Base-by-base conservation (phyloP, 768 basidiomycete species). In the Pleurotus pulmonarius region DNA sequence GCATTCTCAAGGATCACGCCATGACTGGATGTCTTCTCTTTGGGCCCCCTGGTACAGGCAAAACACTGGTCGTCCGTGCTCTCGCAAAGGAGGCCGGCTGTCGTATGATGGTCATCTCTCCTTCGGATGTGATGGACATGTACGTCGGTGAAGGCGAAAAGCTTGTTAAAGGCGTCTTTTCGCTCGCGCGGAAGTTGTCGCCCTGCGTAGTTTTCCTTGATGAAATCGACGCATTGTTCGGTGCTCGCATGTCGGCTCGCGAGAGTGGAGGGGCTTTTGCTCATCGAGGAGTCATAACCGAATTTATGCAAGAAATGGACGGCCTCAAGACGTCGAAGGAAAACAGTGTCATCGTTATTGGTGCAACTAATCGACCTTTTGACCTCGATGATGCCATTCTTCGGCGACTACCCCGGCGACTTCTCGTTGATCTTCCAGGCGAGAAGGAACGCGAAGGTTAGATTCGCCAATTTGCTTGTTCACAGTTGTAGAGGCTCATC, bases 251-350 rank as follows among this genome's bases (percentile, higher is more conserved):
- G 64, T 87, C 90, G 13, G 80, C 82, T 3, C 80, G 88, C 9
- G 88, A 90, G 52, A 86, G 85, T 40, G 90, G 88, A 7, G 86
- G 92, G 55, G 85, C 84, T 11, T 80, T 89, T 63, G 92, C 92
- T 4, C 93, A 96, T 64, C 79, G 93, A 40, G 89, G 92, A 45
- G 84, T 95, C 51, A 88, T 92, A 66, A 94, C 92, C 8, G 90
- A 94, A 69, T 93, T 93, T 69, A 93, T 94, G 91, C 90, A 92
- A 66, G 93, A 96, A 68, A 96, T 98, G 94, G 94, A 98, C 64
- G 94, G 94, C 2, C 73, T 98, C 57, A 89, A 85, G 67, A 82
- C 89, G 7, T 87, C 85, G 25, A 81, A 80, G 60, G 89, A 93
- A 54, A 85, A 90, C 60, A 84, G 83, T 59, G 85, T 97, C 56